Evolutionary conservation across 305 asterid genomes (phyloP).

Genomic region (Fraxinus platypoda): DNA sequence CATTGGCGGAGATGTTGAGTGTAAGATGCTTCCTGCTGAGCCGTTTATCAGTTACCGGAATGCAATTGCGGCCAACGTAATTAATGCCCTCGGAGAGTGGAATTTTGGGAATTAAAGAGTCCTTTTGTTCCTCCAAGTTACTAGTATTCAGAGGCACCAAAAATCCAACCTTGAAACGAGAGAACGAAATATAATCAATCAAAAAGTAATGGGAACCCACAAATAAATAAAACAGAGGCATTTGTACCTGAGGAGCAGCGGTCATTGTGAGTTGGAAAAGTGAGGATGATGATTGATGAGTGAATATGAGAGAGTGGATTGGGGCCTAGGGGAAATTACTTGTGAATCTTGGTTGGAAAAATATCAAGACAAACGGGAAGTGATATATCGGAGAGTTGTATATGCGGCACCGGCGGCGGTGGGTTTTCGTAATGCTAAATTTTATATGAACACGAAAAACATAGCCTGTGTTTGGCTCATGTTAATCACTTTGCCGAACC

Average conservation of each 20-base stretch:
- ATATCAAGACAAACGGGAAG: neutral
- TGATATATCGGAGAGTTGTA: neutral
- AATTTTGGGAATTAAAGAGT: slow-evolving; percentile 53
- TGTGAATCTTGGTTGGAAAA: neutral
- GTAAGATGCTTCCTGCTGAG: slow-evolving; percentile 83
- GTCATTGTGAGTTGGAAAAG: slow-evolving; percentile 30
- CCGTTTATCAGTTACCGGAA: slow-evolving; percentile 70
- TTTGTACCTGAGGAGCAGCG: slow-evolving; percentile 36
- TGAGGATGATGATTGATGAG: neutral
- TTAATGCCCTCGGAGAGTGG: slow-evolving; percentile 51
- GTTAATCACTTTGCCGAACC: neutral
- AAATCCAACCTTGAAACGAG: slow-evolving; percentile 52
- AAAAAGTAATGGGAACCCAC: neutral
- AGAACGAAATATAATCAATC: neutral
- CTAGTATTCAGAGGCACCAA: slow-evolving; percentile 53
- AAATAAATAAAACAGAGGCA: neutral
- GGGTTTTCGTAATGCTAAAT: neutral
- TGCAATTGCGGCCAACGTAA: slow-evolving; percentile 69
- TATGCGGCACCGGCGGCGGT: neutral
- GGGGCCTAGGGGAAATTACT: neutral
- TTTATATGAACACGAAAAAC: neutral
- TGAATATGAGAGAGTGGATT: neutral
- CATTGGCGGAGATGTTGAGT: slow-evolving; percentile 39
- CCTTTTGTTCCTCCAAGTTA: slow-evolving; percentile 50
- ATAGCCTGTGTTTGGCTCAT: neutral